A percentile compares a stretch with the other conserved stretches of the same genome.
Conservation (phyloP, 2,329 filamentous ascomycete species). For the Cladophialophora psammophila region DNA sequence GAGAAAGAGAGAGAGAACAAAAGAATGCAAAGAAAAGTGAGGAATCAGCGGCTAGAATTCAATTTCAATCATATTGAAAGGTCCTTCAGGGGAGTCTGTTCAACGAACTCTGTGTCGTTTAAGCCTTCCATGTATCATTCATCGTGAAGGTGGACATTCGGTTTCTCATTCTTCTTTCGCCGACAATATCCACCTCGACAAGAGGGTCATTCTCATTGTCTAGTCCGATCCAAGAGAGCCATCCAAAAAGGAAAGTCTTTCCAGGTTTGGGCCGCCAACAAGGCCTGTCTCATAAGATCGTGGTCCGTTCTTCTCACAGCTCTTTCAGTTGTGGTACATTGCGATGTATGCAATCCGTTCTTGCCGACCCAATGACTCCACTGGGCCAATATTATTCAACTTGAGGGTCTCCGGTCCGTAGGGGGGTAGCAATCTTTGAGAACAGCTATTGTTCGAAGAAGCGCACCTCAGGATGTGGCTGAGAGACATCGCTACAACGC, state of each 20-base stretch:
- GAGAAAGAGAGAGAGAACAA: neutral
- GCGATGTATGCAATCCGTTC: neutral
- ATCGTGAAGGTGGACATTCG: neutral
- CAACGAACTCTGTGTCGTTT: neutral
- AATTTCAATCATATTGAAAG: slow-evolving; percentile 7
- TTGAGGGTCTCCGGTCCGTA: neutral
- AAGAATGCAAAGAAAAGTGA: neutral
- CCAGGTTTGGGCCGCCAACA: neutral
- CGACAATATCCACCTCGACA: neutral
- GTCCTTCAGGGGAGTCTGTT: neutral
- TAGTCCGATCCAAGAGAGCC: neutral
- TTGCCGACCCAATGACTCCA: neutral
- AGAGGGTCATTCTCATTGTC: neutral
- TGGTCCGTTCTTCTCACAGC: neutral
- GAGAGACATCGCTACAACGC: neutral
- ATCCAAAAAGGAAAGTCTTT: neutral
- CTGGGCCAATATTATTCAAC: neutral
- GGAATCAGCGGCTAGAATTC: neutral
- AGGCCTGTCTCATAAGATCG: neutral
- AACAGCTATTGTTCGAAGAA: neutral
- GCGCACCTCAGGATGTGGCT: neutral
- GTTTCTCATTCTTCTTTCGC: neutral
- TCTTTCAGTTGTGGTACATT: neutral
- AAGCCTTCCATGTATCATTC: neutral
- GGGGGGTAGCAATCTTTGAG: neutral